Evolutionary conservation across 1,284 basidiomycete genomes (phyloP).

Genomic region (Pterula multifida): DNA sequence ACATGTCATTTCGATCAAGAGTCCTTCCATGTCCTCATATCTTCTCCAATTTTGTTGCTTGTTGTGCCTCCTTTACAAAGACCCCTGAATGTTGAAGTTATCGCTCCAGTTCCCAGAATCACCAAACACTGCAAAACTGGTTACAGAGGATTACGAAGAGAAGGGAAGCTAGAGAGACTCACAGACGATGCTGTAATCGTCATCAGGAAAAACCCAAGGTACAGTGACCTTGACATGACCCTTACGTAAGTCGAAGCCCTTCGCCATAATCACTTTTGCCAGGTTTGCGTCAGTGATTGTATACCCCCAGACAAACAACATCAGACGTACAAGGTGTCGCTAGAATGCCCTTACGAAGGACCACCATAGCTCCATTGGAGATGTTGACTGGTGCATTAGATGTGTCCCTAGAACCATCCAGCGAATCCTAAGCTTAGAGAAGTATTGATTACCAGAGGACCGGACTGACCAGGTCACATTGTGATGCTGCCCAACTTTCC

Average conservation of each 20-base stretch:
- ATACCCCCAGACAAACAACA: too few species aligned
- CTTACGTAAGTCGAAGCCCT: slow-evolving; percentile 24
- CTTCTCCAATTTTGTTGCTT: too few species aligned
- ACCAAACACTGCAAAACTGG: slow-evolving; percentile 28
- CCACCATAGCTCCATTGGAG: neutral
- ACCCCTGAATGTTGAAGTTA: slow-evolving; percentile 21
- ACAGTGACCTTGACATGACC: slow-evolving; percentile 27
- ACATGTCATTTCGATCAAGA: neutral
- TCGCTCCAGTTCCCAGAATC: slow-evolving; percentile 35
- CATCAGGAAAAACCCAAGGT: slow-evolving; percentile 23
- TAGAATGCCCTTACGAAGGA: neutral
- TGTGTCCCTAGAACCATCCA: slow-evolving; percentile 13
- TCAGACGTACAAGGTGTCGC: neutral
- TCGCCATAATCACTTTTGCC: slow-evolving; percentile 24
- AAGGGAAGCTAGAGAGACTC: slow-evolving; percentile 13
- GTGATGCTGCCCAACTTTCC: slow-evolving; percentile 25
- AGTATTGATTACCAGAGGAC: slow-evolving; percentile 18
- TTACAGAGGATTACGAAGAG: slow-evolving; percentile 2
- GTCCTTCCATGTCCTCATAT: neutral
- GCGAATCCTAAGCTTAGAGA: slow-evolving; percentile 25
- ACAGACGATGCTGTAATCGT: slow-evolving; percentile 33
- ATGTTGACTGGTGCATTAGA: neutral
- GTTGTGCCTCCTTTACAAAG: neutral
- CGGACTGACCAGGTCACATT: slow-evolving; percentile 29
- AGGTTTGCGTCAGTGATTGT: too few species aligned